phyloP scores from a whole-genome alignment of 1,284 basidiomycete species.

The Irpex sp. region DNA sequence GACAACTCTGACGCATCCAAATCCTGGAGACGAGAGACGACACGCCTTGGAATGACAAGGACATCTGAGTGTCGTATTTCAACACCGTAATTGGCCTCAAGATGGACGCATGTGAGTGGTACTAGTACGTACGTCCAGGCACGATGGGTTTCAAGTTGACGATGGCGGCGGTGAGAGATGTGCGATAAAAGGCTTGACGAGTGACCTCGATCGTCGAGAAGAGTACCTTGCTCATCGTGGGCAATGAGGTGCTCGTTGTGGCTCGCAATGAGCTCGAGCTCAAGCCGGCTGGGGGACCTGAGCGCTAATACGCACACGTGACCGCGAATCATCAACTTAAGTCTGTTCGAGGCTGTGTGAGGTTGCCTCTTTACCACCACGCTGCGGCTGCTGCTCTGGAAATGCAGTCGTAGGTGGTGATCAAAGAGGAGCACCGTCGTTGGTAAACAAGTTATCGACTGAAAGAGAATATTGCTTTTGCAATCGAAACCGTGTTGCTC shows the following conservation, averaged over 20 bases:
- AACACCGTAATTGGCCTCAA: background rate
- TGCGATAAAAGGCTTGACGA: conserved; percentile 75
- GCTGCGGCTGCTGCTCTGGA: background rate
- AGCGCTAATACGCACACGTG: background rate
- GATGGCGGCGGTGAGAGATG: conserved; percentile 69
- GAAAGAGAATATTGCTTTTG: no score
- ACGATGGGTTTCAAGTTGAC: conserved; percentile 93
- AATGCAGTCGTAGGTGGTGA: no score
- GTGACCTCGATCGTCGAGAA: conserved; percentile 86
- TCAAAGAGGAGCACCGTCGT: background rate
- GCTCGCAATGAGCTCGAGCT: background rate
- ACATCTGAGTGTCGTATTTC: conserved; percentile 57
- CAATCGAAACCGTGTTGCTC: background rate
- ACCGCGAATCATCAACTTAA: background rate
- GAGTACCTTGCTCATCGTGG: conserved; percentile 40
- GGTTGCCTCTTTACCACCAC: background rate
- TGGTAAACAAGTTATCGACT: background rate
- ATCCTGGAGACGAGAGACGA: conserved; percentile 73
- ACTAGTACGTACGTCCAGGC: conserved; percentile 70
- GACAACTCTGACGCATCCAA: conserved; percentile 65
- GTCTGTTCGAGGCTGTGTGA: background rate
- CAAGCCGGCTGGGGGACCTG: background rate
- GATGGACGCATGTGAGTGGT: background rate
- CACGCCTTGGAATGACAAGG: conserved; percentile 75
- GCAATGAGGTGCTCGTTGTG: background rate